These are phyloP conservation scores for Besnoitia besnoiti DNA, from an alignment of 169 alveolate species.

Conservation along the genomic window DNA sequence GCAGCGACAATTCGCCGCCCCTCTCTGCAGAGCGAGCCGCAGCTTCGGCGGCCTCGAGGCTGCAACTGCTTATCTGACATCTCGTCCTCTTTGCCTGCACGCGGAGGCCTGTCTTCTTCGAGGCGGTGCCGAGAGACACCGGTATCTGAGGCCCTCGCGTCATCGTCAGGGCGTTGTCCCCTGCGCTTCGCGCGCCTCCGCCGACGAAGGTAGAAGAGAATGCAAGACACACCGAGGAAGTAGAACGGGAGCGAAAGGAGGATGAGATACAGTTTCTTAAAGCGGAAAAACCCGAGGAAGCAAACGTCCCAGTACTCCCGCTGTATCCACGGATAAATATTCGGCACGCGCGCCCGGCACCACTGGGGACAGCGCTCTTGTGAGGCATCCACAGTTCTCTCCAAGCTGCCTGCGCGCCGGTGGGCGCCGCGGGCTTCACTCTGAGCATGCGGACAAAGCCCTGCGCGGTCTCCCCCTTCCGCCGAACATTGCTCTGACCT, in stretches of 20 bases:
- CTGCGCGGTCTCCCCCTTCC: no score
- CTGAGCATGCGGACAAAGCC: no score
- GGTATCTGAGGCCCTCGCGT: neutral
- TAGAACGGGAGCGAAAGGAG: neutral
- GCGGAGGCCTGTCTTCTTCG: neutral
- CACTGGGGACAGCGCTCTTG: no score
- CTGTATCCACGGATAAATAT: neutral
- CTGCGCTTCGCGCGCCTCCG: neutral
- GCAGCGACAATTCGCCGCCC: neutral
- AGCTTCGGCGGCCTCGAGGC: neutral
- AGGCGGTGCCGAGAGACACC: neutral
- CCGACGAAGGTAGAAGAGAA: neutral
- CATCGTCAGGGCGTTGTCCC: neutral
- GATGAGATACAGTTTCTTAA: constrained; percentile 18
- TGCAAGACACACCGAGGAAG: neutral
- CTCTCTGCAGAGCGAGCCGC: neutral
- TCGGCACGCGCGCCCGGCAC: neutral
- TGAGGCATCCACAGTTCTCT: no score
- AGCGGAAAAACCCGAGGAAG: neutral
- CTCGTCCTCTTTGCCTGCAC: neutral
- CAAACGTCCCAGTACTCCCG: constrained; percentile 36
- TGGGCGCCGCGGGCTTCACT: no score
- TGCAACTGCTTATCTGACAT: neutral
- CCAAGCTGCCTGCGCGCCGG: no score
- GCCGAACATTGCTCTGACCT: no score